These are phyloP conservation scores for Arthrobotrys pseudoclavata DNA, from an alignment of 2,329 filamentous ascomycete genomes.

Conservation along the genomic window DNA sequence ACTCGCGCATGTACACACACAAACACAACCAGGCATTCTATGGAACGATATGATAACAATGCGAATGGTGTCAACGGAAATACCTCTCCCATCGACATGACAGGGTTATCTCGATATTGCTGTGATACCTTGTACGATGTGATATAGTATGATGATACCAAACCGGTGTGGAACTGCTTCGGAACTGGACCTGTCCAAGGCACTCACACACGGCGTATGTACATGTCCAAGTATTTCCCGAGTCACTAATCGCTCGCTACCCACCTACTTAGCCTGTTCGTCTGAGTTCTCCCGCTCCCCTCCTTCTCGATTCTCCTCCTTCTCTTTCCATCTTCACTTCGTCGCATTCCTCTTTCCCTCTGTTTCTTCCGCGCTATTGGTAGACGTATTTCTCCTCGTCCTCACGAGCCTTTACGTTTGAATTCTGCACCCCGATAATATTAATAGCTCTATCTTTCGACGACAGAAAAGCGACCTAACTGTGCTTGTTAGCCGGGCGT, in stretches of 20 bases:
- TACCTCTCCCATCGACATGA: constrained; percentile 14
- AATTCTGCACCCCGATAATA: constrained; percentile 7
- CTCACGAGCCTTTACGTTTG: constrained; percentile 1
- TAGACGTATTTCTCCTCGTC: background rate
- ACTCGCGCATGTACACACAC: background rate
- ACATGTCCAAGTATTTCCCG: constrained; percentile 19
- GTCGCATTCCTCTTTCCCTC: constrained; percentile 27
- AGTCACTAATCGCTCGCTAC: constrained; percentile 14
- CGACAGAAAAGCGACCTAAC: constrained; percentile 9
- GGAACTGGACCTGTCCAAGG: constrained; percentile 29
- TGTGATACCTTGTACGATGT: constrained; percentile 31
- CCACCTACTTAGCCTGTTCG: constrained; percentile 17
- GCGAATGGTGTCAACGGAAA: constrained; percentile 17
- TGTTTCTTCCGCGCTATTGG: constrained; percentile 20
- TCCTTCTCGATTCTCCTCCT: constrained; percentile 26
- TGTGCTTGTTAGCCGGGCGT: constrained; percentile 38
- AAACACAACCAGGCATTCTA: background rate
- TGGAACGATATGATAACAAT: constrained; percentile 18
- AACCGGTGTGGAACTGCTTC: constrained; percentile 28
- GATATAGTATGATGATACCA: constrained; percentile 26
- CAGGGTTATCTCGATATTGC: constrained; percentile 17
- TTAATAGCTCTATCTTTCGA: constrained; percentile 3
- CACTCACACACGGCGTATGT: constrained; percentile 7
- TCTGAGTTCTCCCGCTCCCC: constrained; percentile 24
- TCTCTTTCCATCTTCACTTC: constrained; percentile 25